phyloP scores from a whole-genome alignment of 352 stramenopile genomes.

The Phytophthora kernoviae region DNA sequence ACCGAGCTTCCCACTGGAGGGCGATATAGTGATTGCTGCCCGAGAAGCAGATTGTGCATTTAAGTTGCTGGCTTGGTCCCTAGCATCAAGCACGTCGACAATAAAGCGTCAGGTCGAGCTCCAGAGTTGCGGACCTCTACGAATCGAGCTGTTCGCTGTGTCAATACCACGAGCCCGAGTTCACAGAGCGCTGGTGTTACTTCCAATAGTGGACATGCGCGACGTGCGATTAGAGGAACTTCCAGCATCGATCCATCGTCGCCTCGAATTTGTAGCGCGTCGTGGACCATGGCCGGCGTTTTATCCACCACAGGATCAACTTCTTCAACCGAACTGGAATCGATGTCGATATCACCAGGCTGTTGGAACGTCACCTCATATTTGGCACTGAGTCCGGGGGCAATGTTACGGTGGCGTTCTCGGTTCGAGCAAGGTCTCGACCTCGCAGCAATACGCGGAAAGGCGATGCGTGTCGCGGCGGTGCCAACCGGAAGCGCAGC shows the following conservation, averaged over 20 bases:
- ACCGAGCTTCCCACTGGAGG: constrained; percentile 32
- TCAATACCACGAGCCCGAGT: constrained; percentile 67
- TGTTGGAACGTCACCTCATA: constrained; percentile 74
- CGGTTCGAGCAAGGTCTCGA: constrained; percentile 64
- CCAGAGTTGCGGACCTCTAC: constrained; percentile 64
- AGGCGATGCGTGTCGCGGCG: constrained; percentile 50
- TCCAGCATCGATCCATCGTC: constrained; percentile 67
- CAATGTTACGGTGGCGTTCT: constrained; percentile 70
- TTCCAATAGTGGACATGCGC: constrained; percentile 61
- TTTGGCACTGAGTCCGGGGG: constrained; percentile 60
- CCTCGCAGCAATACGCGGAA: constrained; percentile 63
- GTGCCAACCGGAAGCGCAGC: constrained; percentile 64
- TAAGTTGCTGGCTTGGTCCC: background rate
- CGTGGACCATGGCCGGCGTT: constrained; percentile 51
- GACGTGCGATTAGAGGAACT: constrained; percentile 62
- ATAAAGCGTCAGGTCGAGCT: constrained; percentile 39
- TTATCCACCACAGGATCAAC: constrained; percentile 4
- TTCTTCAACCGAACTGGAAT: constrained; percentile 11
- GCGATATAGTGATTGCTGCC: constrained; percentile 34
- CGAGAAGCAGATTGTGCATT: constrained; percentile 3
- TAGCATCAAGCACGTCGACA: constrained; percentile 53
- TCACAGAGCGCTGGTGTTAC: constrained; percentile 59
- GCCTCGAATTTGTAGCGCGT: constrained; percentile 57
- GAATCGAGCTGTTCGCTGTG: constrained; percentile 54
- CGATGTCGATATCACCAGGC: constrained; percentile 1